Evolutionary conservation across 495 filamentous ascomycete species (phyloP), one percentile per base, ranked within the genome.

Genomic region (Podospora comata): DNA sequence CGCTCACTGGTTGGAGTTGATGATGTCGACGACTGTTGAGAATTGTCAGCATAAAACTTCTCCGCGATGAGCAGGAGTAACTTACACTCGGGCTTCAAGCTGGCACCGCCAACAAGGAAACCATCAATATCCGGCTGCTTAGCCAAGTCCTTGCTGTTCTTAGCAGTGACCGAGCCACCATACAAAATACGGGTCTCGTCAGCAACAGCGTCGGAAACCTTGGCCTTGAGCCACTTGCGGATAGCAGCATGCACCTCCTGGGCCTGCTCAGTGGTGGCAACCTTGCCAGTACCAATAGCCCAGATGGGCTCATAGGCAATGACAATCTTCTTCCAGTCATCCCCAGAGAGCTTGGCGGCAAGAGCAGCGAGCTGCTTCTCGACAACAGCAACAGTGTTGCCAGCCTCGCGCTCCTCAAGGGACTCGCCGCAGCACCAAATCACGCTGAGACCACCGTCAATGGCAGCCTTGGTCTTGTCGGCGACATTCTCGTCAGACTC

Each of bases 301-400:
- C 95, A 99, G 83, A 99, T 94, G 72, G 95, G 95, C 86, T 99
- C 96, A 79, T 99, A 99, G 73, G 95, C 96, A 74, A 99, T 87
- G 79, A 98, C 94, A 72, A 99, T 88, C 83, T 95, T 96, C 65
- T 80, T 84, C 95, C 95, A 99, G 80, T 97, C 89, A 59, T 92
- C 76, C 19, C 56, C 65, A 85, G 84, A 74, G 74, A 92, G 82
- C 76, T 92, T 85, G 65, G 85, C 83, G 73, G 81, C 82, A 67
- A 91, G 86, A 70, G 90, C 90, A 56, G 84, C 81, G 68, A 95
- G 85, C 78, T 95, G 92, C 39, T 79, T 78, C 74, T 92, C 94
- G 68, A 97, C 91, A 66, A 97, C 91, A n/a, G 92, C 87, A 75
- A 96, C 89, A 67, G 95, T 97, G 84, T 91, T 88, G 77, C 87